Evolutionary conservation across 352 stramenopile genomes (phyloP).

Genomic region (Thraustochytrium sp.): DNA sequence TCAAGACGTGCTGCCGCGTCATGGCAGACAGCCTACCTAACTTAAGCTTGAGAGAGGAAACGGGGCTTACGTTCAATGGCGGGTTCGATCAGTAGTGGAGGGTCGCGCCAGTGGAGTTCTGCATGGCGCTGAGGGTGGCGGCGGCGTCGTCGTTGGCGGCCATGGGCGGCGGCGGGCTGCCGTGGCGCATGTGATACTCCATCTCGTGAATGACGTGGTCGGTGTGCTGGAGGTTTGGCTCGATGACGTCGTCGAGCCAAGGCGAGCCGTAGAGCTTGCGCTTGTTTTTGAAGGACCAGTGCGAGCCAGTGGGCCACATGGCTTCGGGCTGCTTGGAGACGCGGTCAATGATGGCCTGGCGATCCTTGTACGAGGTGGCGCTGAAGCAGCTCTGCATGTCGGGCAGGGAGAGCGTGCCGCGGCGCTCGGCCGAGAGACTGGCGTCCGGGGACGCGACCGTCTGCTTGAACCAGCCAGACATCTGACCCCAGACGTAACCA

Average conservation of each 20-base stretch:
- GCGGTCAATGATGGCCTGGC: constrained; percentile 43
- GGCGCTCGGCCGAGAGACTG: constrained; percentile 45
- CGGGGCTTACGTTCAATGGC: no score
- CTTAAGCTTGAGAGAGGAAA: no score
- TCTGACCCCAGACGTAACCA: constrained; percentile 51
- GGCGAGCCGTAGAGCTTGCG: constrained; percentile 48
- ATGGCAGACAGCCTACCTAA: no score
- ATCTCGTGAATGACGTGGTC: background rate
- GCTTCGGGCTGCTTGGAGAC: constrained; percentile 38
- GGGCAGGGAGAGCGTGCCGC: constrained; percentile 48
- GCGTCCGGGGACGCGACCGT: constrained; percentile 46
- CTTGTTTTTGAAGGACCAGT: constrained; percentile 49
- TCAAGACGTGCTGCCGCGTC: no score
- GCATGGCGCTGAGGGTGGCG: background rate
- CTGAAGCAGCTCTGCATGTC: constrained; percentile 49
- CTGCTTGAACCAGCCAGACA: constrained; percentile 51
- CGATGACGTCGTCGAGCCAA: constrained; percentile 45
- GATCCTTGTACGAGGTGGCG: constrained; percentile 33
- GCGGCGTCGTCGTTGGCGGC: background rate
- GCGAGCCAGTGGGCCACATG: constrained; percentile 43
- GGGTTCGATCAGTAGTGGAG: no score
- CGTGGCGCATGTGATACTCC: constrained; percentile 8
- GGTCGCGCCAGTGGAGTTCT: background rate
- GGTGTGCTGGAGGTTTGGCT: background rate
- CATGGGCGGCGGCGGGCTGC: background rate